phyloP scores from a whole-genome alignment of 2,329 filamentous ascomycete species.

The Aspergillus novoparasiticus region DNA sequence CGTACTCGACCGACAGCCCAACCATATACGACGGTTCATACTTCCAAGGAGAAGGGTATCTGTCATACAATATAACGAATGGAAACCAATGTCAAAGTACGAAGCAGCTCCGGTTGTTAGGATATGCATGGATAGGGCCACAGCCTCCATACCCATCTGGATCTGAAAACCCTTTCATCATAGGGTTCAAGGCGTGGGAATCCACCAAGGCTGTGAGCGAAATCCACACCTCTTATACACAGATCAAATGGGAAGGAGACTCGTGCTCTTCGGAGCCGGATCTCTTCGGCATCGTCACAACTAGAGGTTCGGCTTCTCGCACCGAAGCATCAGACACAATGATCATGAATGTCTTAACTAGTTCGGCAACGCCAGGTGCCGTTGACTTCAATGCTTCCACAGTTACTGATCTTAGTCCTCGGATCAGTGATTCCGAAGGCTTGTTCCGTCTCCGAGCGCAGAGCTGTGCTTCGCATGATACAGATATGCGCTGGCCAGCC shows the following conservation, averaged over 20 bases:
- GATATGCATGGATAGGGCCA: slow-evolving; percentile 9
- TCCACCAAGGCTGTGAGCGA: neutral
- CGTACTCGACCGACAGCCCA: neutral
- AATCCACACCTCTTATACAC: slow-evolving; percentile 1
- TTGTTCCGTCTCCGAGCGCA: neutral
- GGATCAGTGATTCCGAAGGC: neutral
- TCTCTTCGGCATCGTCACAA: neutral
- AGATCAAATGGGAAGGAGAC: neutral
- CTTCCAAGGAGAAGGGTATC: slow-evolving; percentile 4
- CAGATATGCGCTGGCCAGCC: neutral
- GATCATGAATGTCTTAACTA: neutral
- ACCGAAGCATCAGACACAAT: neutral
- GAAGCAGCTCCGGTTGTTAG: neutral
- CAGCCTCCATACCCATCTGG: slow-evolving; percentile 3
- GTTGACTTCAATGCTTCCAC: slow-evolving; percentile 4
- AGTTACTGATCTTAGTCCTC: neutral
- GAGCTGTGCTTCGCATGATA: neutral
- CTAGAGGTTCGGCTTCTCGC: neutral
- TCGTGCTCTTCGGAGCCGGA: neutral
- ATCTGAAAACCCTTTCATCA: neutral
- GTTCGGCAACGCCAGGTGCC: neutral
- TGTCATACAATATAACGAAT: slow-evolving; percentile 1
- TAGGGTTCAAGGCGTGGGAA: slow-evolving; percentile 11
- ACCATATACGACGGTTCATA: slow-evolving; percentile 10
- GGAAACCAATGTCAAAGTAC: neutral